Base-by-base conservation (phyloP, 306 rosid species). In the Alnus glutinosa region DNA sequence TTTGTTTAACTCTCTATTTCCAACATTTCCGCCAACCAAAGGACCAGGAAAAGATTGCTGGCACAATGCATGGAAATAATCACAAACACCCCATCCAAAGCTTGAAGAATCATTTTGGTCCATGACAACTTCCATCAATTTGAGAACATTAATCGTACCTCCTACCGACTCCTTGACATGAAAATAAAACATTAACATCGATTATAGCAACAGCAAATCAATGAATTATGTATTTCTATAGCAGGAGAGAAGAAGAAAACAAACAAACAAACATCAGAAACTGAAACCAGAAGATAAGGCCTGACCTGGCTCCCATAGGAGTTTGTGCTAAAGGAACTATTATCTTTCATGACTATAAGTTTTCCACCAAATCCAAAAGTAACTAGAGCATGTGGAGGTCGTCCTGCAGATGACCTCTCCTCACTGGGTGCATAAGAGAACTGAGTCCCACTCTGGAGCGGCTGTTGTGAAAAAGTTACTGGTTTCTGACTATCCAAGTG, bases 311-410 rank as follows among this genome's bases (percentile, higher is more conserved):
- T 83, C 74, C 90, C 94, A 79, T 81, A 85, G 70, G 91, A 83
- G 84, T 86, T 87, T 14, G 78, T 80, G 75, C 75, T 55, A 42
- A n/a, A 67, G 30, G 74, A 75, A 83, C 86, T 87, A 66, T 80
- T 83, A 78, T 88, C 92, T 80, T 94, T 92, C 98, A 88, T 88
- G 79, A 94, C 66, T 36, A 94, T 55, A 83, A 94, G 98, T 83
- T 92, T 94, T 75, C 98, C 97, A 32, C 98, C 98, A 83, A 94
- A 94, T 36, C 98, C 97, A 54, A 94, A 94, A 55, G 97, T 89
- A 48, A 84, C 98, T 16, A 94, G 75, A 50, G 97, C 91, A 86
- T 92, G 98, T 55, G 93, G 87, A 83, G 98, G 98, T 12, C 97
- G 97, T 49, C 97, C 97, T 62, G 88, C 94, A 4, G 94, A 91